Evolutionary conservation across 768 basidiomycete species (phyloP).

Genomic region (Kwoniella pini): DNA sequence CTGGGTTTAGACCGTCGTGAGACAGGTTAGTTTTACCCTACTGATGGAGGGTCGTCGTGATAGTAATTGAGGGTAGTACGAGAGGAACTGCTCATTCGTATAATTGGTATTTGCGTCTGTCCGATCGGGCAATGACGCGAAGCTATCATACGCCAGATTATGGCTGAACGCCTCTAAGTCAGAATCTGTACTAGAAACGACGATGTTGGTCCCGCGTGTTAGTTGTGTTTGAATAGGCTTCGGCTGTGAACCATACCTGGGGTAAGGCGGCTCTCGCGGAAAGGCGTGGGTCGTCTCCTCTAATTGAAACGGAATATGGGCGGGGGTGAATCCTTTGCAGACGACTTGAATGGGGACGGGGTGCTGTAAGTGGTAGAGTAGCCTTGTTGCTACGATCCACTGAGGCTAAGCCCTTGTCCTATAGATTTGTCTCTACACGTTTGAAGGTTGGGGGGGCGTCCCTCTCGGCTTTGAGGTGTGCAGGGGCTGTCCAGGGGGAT

Average conservation of each 20-base stretch:
- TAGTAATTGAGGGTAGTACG: conserved; percentile 78
- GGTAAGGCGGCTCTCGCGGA: conserved; percentile 59
- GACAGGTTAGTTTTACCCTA: conserved; percentile 85
- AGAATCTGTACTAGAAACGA: conserved; percentile 76
- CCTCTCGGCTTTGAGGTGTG: conserved; percentile 4
- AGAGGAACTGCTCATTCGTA: conserved; percentile 81
- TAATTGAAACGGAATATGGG: conserved; percentile 67
- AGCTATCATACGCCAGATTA: conserved; percentile 81
- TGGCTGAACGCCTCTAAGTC: conserved; percentile 82
- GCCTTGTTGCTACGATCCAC: conserved; percentile 76
- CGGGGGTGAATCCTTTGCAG: conserved; percentile 69
- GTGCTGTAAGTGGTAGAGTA: conserved; percentile 76
- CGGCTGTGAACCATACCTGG: conserved; percentile 68
- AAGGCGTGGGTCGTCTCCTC: conserved; percentile 59
- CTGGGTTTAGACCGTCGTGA: conserved; percentile 59
- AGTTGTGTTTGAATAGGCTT: conserved; percentile 69
- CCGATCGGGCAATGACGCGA: conserved; percentile 63
- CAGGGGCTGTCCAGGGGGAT: neutral
- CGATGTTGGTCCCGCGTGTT: conserved; percentile 69
- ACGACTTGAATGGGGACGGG: conserved; percentile 69
- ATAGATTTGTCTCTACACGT: conserved; percentile 61
- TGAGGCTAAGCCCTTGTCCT: conserved; percentile 73
- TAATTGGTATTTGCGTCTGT: conserved; percentile 75
- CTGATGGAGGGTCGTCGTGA: conserved; percentile 73
- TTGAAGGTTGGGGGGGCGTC: conserved; percentile 11